These are phyloP conservation scores for Trifolium subterraneum DNA, from an alignment of 306 rosid genomes.

Conservation along the genomic window DNA sequence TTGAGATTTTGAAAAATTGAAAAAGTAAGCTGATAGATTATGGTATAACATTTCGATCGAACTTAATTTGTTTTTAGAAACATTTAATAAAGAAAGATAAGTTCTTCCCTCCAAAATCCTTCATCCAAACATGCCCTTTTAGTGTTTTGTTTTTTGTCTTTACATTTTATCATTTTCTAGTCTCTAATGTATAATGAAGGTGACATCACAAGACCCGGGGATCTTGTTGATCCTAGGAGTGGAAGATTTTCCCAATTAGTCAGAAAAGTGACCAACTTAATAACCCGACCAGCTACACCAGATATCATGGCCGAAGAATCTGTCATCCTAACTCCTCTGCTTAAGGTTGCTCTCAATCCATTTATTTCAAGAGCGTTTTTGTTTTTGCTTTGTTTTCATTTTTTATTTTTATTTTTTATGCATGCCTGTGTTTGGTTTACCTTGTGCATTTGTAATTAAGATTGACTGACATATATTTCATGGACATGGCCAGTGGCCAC, in stretches of 20 bases:
- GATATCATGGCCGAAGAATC: constrained; percentile 52
- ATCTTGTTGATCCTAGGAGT: constrained; percentile 63
- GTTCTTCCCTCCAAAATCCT: neutral
- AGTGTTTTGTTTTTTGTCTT: constrained; percentile 27
- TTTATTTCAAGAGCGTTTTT: constrained; percentile 19
- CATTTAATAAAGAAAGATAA: neutral
- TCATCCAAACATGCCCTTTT: constrained; percentile 9
- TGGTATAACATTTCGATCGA: neutral
- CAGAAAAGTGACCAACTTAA: constrained; percentile 52
- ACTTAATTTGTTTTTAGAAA: neutral
- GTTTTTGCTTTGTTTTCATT: neutral
- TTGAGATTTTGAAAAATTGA: neutral
- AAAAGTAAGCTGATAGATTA: neutral
- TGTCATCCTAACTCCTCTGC: constrained; percentile 52
- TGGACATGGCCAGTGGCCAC: neutral
- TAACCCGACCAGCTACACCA: constrained; percentile 44
- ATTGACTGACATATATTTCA: neutral
- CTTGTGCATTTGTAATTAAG: constrained; percentile 6
- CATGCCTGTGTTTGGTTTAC: neutral
- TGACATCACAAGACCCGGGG: constrained; percentile 57
- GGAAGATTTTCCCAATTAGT: constrained; percentile 62
- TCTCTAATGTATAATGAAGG: constrained; percentile 76
- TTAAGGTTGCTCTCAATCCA: constrained; percentile 56
- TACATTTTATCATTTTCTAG: constrained; percentile 56
- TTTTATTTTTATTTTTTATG: neutral